These are phyloP conservation scores for Plasmodium gonderi DNA, from an alignment of 169 alveolate species.

Conservation along the genomic window DNA sequence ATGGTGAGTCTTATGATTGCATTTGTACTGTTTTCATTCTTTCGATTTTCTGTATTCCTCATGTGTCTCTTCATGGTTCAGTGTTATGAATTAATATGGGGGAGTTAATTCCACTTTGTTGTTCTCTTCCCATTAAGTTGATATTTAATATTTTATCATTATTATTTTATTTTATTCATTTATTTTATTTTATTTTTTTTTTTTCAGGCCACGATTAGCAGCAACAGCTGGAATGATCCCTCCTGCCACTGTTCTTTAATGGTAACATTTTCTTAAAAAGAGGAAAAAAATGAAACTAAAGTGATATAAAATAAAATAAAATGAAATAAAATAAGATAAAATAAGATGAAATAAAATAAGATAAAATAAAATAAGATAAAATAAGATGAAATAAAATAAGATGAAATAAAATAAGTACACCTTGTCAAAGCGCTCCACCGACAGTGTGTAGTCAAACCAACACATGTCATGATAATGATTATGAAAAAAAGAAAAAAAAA, in stretches of 20 bases:
- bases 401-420: no score
- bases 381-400: no score
- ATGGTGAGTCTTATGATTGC: constrained; percentile 8
- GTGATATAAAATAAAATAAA: background rate
- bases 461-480: no score
- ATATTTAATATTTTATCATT: background rate
- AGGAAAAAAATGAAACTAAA: background rate
- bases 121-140: background rate
- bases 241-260: constrained; percentile 6
- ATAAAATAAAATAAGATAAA: no score
- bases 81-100: background rate
- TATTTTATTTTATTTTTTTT: background rate
- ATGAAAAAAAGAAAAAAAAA: background rate
- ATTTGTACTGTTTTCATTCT: background rate
- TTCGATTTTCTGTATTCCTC: background rate
- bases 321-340: no score
- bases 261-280: background rate
- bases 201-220: background rate
- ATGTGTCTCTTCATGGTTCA: background rate
- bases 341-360: no score
- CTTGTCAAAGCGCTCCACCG: no score
- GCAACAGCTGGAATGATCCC: background rate
- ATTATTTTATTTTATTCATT: background rate
- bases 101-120: background rate
- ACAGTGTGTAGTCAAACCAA: no score